These are phyloP conservation scores for Colletotrichum eleusines DNA, from an alignment of 2,329 filamentous ascomycete genomes.

Conservation along the genomic window DNA sequence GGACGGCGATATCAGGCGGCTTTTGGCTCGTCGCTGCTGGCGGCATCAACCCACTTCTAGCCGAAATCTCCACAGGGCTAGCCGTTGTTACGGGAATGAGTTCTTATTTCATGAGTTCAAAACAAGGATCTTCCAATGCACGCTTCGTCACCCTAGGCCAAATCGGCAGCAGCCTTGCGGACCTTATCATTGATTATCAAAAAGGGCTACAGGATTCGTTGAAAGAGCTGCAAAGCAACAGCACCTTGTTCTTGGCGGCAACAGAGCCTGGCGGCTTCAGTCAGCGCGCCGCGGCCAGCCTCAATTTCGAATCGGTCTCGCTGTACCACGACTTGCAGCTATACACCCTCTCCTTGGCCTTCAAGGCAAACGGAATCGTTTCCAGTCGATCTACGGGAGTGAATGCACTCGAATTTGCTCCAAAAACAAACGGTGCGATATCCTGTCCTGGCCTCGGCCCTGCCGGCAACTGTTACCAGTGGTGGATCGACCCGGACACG, in stretches of 20 bases:
- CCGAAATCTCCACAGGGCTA: constrained; percentile 33
- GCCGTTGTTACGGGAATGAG: constrained; percentile 33
- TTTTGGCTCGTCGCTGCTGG: constrained; percentile 38
- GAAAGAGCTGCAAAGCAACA: constrained; percentile 43
- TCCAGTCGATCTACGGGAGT: constrained; percentile 43
- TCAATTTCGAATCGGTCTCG: constrained; percentile 44
- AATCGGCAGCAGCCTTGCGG: constrained; percentile 44
- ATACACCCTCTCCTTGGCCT: constrained; percentile 43
- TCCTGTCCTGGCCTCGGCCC: constrained; percentile 33
- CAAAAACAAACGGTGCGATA: constrained; percentile 32
- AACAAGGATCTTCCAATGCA: constrained; percentile 41
- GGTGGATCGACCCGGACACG: constrained; percentile 43
- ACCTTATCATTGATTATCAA: constrained; percentile 46
- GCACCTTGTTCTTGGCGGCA: constrained; percentile 43
- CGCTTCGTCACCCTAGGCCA: constrained; percentile 47
- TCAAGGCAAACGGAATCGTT: constrained; percentile 45
- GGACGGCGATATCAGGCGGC: constrained; percentile 43
- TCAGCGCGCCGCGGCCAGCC: constrained; percentile 45
- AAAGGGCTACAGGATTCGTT: constrained; percentile 41
- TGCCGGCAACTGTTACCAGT: constrained; percentile 43
- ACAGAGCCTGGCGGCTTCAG: constrained; percentile 45
- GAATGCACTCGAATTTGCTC: constrained; percentile 43
- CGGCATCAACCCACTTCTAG: constrained; percentile 39
- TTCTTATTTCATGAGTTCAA: constrained; percentile 31
- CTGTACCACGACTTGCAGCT: constrained; percentile 45